Evolutionary conservation across 176 grass and related monocot species (phyloP), one percentile per base, ranked within the genome.

Genomic region (Zoysia pacifica): DNA sequence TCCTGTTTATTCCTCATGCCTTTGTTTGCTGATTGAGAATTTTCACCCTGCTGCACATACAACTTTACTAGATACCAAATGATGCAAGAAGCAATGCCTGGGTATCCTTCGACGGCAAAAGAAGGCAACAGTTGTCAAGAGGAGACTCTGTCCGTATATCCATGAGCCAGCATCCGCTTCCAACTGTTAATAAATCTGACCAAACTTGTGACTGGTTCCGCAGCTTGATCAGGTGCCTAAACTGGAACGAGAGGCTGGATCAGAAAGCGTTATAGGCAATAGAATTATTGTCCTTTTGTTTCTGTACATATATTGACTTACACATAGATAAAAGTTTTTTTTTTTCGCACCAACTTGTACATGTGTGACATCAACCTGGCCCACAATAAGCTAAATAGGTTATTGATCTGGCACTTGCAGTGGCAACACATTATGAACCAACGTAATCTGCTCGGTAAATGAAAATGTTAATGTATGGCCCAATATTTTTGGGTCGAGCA

Each of bases 171-270:
- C 86, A 96, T 62, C 93, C 97, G 0, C 92, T 99, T 9, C 97
- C 93, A 15, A 99, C 97, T 70, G 97, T 99, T 51, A 99, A 99
- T 86, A 99, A 99, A 86, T 95, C 86, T 2, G 96, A 95, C 79
- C 92, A 99, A 85, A 99, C 93, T 9, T 84, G 90, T 0, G 96
- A 99, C 36, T 99, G 96, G 96, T 99, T 99, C 71, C 90, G 75
- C 76, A 99, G 96, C 82, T 65, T 99, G 73, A 86, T 99, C 79
- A 75, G 93, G 68, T 99, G 97, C 76, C 88, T 99, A 64, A 99
- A 96, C 78, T 99, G 97, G 97, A 99, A 99, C 7, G 97, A 99
- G 85, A 82, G 97, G 42, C 42, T 93, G 58, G 97, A 95, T 76
- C 93, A 99, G 86, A 99, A 99, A 73, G 93, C 93, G 36, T 60